Percentiles rank a stretch among this genome's conserved stretches.
These are phyloP conservation scores for Solanum verrucosum DNA, from an alignment of 257 asterid species.

Conservation along the genomic window DNA sequence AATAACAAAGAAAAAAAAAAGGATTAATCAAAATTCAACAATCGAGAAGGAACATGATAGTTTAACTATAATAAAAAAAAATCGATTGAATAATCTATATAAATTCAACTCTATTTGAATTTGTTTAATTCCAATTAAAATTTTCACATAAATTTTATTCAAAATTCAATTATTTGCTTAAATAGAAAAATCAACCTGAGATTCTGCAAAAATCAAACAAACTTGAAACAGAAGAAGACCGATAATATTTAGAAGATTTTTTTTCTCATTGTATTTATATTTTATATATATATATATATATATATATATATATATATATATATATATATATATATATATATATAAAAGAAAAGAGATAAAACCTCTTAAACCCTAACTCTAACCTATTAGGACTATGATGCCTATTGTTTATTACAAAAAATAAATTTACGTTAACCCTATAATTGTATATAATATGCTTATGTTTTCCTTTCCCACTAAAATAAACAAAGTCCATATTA, in stretches of 20 bases:
- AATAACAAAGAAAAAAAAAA: not conserved
- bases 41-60: not conserved
- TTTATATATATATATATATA: no score
- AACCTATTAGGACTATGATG: not conserved
- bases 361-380: not conserved
- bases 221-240: not conserved
- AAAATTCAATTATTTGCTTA: not conserved
- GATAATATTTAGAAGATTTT: not conserved
- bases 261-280: not conserved
- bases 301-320: no score
- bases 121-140: not conserved
- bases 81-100: not conserved
- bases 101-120: not conserved
- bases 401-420: not conserved
- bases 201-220: not conserved
- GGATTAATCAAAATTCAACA: not conserved
- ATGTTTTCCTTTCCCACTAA: not conserved
- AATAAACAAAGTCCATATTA: not conserved
- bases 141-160: not conserved
- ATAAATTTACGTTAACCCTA: not conserved
- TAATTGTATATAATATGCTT: not conserved
- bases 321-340: no score
- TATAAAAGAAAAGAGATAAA: not conserved
- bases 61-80: not conserved
- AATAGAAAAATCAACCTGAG: not conserved